Conservation (phyloP, 345 rosid genomes). For the Rhodomyrtus tomentosa region DNA sequence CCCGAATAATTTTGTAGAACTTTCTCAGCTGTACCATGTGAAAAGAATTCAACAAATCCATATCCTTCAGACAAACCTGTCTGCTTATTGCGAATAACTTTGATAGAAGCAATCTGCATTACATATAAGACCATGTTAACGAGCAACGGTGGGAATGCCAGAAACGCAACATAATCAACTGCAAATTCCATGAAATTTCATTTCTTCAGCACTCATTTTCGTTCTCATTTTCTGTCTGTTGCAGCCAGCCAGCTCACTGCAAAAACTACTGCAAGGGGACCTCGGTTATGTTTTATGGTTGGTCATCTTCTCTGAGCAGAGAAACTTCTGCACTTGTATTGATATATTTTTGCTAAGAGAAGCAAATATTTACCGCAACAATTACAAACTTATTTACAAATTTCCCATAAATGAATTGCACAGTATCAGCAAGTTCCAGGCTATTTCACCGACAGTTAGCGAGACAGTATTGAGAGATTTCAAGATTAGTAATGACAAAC, state of each 20-base stretch:
- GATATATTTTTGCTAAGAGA: background rate
- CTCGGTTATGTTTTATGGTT: background rate
- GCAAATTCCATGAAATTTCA: background rate
- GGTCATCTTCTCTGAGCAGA: background rate
- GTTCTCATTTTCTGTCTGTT: background rate
- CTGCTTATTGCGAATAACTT: slow-evolving; percentile 92
- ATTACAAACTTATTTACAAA: background rate
- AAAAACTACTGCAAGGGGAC: background rate
- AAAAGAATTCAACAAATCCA: slow-evolving; percentile 81
- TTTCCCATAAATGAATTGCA: background rate
- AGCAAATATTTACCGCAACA: background rate
- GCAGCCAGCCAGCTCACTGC: background rate
- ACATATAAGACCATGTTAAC: background rate
- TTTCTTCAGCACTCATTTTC: background rate
- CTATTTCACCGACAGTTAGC: background rate
- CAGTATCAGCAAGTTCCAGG: background rate
- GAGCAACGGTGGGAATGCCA: background rate
- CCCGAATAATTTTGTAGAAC: slow-evolving; percentile 60
- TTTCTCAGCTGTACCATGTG: slow-evolving; percentile 83
- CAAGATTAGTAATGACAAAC: background rate
- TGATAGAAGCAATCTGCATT: slow-evolving; percentile 66
- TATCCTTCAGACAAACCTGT: slow-evolving; percentile 84
- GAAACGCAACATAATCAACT: background rate
- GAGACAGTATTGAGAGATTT: background rate
- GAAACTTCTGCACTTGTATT: background rate